These are phyloP conservation scores for Recurvomyces mirabilis DNA, from an alignment of 495 filamentous ascomycete genomes.

Conservation along the genomic window DNA sequence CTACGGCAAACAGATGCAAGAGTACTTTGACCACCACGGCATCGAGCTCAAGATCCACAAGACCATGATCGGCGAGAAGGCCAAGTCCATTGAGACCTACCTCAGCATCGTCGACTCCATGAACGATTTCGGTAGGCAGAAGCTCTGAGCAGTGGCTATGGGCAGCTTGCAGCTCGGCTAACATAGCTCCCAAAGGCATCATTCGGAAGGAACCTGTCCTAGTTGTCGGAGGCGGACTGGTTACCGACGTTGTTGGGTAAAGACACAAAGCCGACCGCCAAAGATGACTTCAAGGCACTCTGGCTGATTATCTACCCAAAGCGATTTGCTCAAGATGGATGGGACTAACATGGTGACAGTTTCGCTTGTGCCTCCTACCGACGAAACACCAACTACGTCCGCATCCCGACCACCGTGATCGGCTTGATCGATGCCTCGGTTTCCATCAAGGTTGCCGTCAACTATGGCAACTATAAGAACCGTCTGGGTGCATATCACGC, in stretches of 20 bases:
- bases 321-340: not conserved
- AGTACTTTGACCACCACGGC: constrained; percentile 45
- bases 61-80: constrained; percentile 54
- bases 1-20: constrained; percentile 47
- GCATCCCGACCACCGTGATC: constrained; percentile 54
- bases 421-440: constrained; percentile 57
- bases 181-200: constrained; percentile 5
- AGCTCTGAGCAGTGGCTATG: too few species aligned
- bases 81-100: constrained; percentile 51
- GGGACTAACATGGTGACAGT: constrained; percentile 29
- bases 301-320: constrained; percentile 27
- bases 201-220: constrained; percentile 44
- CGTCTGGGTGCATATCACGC: constrained; percentile 56
- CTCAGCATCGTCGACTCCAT: constrained; percentile 51
- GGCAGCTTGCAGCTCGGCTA: not conserved
- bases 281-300: constrained; percentile 37
- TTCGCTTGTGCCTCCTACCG: constrained; percentile 43
- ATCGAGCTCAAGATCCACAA: constrained; percentile 48
- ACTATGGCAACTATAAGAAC: constrained; percentile 57
- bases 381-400: constrained; percentile 34
- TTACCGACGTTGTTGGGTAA: constrained; percentile 56
- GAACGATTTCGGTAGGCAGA: constrained; percentile 55
- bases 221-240: constrained; percentile 53
- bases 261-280: constrained; percentile 27
- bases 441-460: constrained; percentile 55